A percentile compares a stretch with the other conserved stretches of the same genome.
Evolutionary conservation across 2,329 filamentous ascomycete genomes (phyloP).

Genomic region (Furcasterigmium sp.): DNA sequence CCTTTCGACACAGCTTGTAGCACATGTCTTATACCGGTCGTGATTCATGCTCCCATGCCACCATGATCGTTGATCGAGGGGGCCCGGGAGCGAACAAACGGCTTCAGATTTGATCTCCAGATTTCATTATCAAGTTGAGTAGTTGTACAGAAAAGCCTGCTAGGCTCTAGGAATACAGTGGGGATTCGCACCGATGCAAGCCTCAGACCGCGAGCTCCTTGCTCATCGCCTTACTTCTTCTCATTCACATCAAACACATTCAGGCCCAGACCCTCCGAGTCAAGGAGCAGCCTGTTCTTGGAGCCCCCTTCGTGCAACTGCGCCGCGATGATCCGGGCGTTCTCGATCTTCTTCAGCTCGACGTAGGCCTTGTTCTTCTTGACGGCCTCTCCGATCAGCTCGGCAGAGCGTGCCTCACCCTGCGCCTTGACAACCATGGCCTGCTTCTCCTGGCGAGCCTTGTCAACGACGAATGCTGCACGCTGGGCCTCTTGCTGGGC

Average conservation of each 20-base stretch:
- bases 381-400: constrained; percentile 97
- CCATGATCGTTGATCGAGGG: no score
- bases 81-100: no score
- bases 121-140: background rate
- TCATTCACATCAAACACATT: constrained; percentile 65
- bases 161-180: constrained; percentile 31
- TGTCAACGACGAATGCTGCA: constrained; percentile 96
- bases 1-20: no score
- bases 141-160: background rate
- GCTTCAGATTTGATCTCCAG: no score
- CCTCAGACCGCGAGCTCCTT: no score
- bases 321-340: constrained; percentile 81
- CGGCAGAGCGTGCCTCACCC: constrained; percentile 96
- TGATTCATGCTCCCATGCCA: no score
- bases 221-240: constrained; percentile 42
- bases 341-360: constrained; percentile 97
- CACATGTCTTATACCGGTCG: no score
- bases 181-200: constrained; percentile 30
- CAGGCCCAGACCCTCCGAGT: constrained; percentile 83
- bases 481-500: constrained; percentile 92
- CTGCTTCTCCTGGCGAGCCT: constrained; percentile 98
- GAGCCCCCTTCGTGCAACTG: constrained; percentile 81
- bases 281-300: constrained; percentile 90
- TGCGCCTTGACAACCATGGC: constrained; percentile 97
- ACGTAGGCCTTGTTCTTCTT: constrained; percentile 99